A percentile compares a stretch with the other conserved stretches of the same genome.
phyloP scores from a whole-genome alignment of 495 filamentous ascomycete species.

The Hyaloscypha bicolor region DNA sequence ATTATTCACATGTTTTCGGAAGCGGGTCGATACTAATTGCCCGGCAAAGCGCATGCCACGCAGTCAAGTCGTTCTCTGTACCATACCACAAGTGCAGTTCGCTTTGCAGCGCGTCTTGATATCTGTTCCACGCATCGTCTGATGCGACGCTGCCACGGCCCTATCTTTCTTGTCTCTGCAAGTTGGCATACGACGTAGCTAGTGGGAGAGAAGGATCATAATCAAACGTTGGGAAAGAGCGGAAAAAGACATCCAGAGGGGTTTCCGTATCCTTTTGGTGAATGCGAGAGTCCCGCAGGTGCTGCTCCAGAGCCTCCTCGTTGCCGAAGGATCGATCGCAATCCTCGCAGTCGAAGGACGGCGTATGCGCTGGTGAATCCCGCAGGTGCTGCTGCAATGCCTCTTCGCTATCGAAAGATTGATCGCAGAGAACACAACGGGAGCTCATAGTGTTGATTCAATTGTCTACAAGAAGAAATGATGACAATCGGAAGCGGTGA shows the following conservation, averaged over 20 bases:
- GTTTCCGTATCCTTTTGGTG: too few species aligned
- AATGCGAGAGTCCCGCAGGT: too few species aligned
- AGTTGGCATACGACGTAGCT: constrained; percentile 31
- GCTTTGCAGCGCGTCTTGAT: constrained; percentile 28
- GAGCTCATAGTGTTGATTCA: constrained; percentile 9
- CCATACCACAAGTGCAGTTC: constrained; percentile 31
- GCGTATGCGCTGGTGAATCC: constrained; percentile 15
- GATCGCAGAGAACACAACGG: constrained; percentile 12
- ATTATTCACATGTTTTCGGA: constrained; percentile 27
- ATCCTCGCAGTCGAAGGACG: constrained; percentile 19
- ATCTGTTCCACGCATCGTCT: constrained; percentile 31
- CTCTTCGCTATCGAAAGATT: constrained; percentile 19
- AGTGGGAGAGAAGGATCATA: constrained; percentile 35
- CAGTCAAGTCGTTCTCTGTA: constrained; percentile 29
- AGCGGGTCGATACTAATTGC: constrained; percentile 26
- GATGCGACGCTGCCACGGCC: constrained; percentile 17
- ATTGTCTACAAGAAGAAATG: neutral
- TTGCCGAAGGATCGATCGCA: constrained; percentile 21
- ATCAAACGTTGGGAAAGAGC: constrained; percentile 30
- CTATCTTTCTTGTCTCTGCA: constrained; percentile 29
- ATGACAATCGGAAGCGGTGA: neutral
- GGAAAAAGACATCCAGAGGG: too few species aligned
- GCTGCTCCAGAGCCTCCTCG: too few species aligned
- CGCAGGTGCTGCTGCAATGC: constrained; percentile 20
- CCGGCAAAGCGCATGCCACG: constrained; percentile 28